Conservation (phyloP, 352 stramenopile genomes). For the Globisporangium takayamanum region DNA sequence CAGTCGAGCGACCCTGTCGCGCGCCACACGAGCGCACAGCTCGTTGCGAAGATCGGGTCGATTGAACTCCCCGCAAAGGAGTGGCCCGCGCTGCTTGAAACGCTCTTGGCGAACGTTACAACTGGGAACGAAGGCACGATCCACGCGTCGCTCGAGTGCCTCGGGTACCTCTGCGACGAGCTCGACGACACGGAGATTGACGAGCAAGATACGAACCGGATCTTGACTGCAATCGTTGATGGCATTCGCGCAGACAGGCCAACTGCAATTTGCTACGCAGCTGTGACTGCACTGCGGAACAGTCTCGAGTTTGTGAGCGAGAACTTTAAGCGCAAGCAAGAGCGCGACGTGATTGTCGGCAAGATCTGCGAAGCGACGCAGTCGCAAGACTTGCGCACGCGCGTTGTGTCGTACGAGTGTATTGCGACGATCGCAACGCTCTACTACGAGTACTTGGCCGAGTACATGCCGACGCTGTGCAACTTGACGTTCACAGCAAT, state of each 20-base stretch:
- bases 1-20: constrained; percentile 55
- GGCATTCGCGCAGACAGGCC: constrained; percentile 88
- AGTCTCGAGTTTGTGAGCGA: constrained; percentile 92
- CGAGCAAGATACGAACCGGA: constrained; percentile 90
- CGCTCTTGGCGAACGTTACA: constrained; percentile 92
- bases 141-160: constrained; percentile 82
- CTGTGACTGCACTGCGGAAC: constrained; percentile 91
- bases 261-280: constrained; percentile 88
- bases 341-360: constrained; percentile 95
- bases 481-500: constrained; percentile 94
- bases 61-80: constrained; percentile 92
- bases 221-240: constrained; percentile 96
- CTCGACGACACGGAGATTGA: constrained; percentile 67
- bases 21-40: constrained; percentile 85
- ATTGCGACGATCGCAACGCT: constrained; percentile 92
- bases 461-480: constrained; percentile 97
- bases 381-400: constrained; percentile 77
- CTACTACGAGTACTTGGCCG: constrained; percentile 95
- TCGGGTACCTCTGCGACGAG: constrained; percentile 83
- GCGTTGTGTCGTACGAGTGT: constrained; percentile 93
- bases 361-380: constrained; percentile 95
- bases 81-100: constrained; percentile 92
- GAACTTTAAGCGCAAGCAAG: constrained; percentile 95
- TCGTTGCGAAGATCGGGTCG: constrained; percentile 91
- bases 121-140: constrained; percentile 83